Evolutionary conservation across 179 eudicot species (phyloP), one percentile per base, ranked within the genome.

Genomic region (Corrigiola litoralis): DNA sequence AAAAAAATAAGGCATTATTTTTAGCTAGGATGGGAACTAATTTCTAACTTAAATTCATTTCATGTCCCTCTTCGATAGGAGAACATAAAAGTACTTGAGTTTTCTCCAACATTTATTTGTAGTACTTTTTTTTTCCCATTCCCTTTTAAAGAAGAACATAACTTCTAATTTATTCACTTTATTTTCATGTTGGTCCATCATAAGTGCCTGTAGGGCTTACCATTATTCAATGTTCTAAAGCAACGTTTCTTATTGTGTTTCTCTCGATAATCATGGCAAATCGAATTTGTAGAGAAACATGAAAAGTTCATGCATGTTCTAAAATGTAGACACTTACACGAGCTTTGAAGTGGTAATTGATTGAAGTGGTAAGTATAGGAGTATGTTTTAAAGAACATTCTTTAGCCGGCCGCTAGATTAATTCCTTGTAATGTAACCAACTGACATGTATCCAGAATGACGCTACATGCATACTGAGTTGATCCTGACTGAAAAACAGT

Each of bases 291-390:
- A 50, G 55, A 32, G 58, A 16, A 24, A 31, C 69, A 65, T 65
- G 60, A 28, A 40, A 65, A 65, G 60, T 52, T 29, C 28, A 69
- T 69, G 61, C 65, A 45, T 61, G 73, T 9, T 6, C 45, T 45
- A 61, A 32, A 20, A 37, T 31, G 50, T 46, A 32, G 9, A 25
- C 12, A 28, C 34, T 28, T 23, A 61, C 54, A 69, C 41, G 67
- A 69, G 41, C 36, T 69, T 50, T 51, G 36, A 12, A 41, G 47
- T 57, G 37, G 51, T n/a, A n/a, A n/a, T n/a, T n/a, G n/a, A n/a
- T n/a, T n/a, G n/a, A n/a, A n/a, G n/a, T n/a, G n/a, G n/a, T n/a
- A n/a, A n/a, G n/a, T n/a, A n/a, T n/a, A n/a, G n/a, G n/a, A n/a
- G n/a, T n/a, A n/a, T n/a, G n/a, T n/a, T n/a, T n/a, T n/a, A n/a